Evolutionary conservation across 2,329 filamentous ascomycete genomes (phyloP).

Genomic region (Diaporthe australafricana): DNA sequence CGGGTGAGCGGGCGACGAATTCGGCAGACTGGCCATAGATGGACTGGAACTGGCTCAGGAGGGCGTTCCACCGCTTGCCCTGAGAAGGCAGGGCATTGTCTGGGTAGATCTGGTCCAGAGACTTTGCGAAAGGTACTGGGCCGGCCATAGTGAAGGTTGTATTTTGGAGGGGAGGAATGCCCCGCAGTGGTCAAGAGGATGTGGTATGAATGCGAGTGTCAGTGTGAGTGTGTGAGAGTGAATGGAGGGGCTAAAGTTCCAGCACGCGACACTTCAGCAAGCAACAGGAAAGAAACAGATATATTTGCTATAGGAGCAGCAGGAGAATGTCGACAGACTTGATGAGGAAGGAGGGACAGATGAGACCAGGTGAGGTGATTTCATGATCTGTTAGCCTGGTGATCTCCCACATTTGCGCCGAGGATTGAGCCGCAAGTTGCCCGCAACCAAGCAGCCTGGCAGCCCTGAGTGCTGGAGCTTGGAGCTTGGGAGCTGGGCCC

Average conservation of each 20-base stretch:
- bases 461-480: not conserved
- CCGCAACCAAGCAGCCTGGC: not conserved
- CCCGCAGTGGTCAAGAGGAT: not conserved
- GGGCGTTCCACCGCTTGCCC: constrained; percentile 78
- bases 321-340: not conserved
- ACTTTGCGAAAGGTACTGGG: constrained; percentile 78
- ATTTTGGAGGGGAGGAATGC: not conserved
- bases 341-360: too few relatives aligned
- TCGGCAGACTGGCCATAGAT: constrained; percentile 77
- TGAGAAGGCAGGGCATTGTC: constrained; percentile 76
- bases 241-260: not conserved
- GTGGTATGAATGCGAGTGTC: not conserved
- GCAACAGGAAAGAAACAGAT: not conserved
- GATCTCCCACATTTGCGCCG: constrained; percentile 30
- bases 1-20: constrained; percentile 90
- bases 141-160: constrained; percentile 58
- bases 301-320: not conserved
- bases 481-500: not conserved
- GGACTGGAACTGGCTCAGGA: constrained; percentile 78
- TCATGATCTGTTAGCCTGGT: constrained; percentile 28
- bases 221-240: not conserved
- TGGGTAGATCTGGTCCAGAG: constrained; percentile 86
- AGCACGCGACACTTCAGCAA: not conserved
- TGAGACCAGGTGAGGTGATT: constrained; percentile 28
- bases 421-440: constrained; percentile 32